Evolutionary conservation across 164 flowering plant genomes (phyloP), one percentile per base, ranked within the genome.

Genomic region (Liquidambar formosana): DNA sequence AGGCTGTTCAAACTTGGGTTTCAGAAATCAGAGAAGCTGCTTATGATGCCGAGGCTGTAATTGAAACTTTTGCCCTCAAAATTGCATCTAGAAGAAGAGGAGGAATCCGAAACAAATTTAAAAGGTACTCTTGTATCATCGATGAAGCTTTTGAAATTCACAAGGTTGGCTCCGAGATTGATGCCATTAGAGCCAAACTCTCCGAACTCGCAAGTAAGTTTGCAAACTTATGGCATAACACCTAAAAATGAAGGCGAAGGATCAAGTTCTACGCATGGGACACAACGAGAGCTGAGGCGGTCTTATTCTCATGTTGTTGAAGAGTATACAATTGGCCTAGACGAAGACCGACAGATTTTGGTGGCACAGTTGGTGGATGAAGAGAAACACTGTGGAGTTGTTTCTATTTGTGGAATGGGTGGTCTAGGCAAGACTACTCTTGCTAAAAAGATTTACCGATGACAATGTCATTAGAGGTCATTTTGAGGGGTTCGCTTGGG

Each of bases 381-480:
- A 33, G 41, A 33, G 41, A 33, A 33, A 6, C 41, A 33, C 4
- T 33, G 41, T 6, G 4, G 41, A 1, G 75, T 77, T 13, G 26
- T 81, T 57, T 69, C 77, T 1, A 73, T 79, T 0, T 67, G 63
- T 11, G 84, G 87, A 0, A 81, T 75, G 69, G 82, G 80, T 1
- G 80, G 84, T 12, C 22, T 71, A 5, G 84, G 84, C 5, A 83
- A 80, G 72, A 80, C 84, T 2, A 71, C 84, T 15, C 71, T 80
- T 15, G 84, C 82, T 0, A 73, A 33, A 51, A 77, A 64, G 56
- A 52, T 79, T 27, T 83, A 66, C n/a, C 56, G 25, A 70, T 23
- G 72, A 68, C 19, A 16, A 10, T 0, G 65, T n/a, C 21, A 61
- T 83, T 4, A 65, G 65, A 44, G 4, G 27, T 5, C 63, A 69